Percentiles rank a stretch among this genome's conserved stretches.
Evolutionary conservation across 2,329 filamentous ascomycete genomes (phyloP).

Genomic region (Blumeria hordei): DNA sequence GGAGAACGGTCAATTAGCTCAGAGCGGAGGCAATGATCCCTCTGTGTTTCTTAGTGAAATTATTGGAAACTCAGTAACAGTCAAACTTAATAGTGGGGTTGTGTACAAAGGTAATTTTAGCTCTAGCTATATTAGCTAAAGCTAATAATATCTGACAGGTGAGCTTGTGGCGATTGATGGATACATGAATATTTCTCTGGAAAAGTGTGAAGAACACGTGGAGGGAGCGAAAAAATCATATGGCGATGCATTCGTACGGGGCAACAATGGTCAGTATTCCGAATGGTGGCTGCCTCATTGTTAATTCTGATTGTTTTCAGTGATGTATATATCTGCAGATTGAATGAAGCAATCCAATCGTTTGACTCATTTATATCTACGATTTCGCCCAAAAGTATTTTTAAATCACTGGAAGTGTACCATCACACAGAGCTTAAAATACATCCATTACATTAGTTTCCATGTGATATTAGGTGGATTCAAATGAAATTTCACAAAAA

Average conservation of each 20-base stretch:
- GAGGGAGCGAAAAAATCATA: conserved; percentile 67
- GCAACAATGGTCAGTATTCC: conserved; percentile 57
- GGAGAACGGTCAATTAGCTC: conserved; percentile 42
- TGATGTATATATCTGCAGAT: conserved; percentile 16
- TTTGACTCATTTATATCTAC: no score
- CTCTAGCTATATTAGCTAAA: not conserved
- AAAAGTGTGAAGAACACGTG: conserved; percentile 82
- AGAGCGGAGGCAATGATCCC: conserved; percentile 65
- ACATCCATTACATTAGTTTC: no score
- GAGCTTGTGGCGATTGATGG: conserved; percentile 93
- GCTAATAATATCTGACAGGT: conserved; percentile 26
- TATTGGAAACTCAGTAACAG: conserved; percentile 78
- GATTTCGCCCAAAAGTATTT: no score
- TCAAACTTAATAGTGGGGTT: conserved; percentile 96
- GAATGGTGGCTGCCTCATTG: not conserved
- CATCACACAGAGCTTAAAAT: no score
- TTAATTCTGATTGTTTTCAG: conserved; percentile 4
- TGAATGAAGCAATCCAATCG: conserved; percentile 1
- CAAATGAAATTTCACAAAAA: no score
- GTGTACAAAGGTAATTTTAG: conserved; percentile 63
- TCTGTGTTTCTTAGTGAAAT: conserved; percentile 86
- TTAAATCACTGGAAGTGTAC: no score
- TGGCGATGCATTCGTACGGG: conserved; percentile 84
- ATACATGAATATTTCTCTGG: conserved; percentile 98
- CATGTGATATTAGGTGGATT: no score